Evolutionary conservation across 176 grass and related monocot species (phyloP), one percentile per base, ranked within the genome.

Genomic region (Tuctoria greenei): DNA sequence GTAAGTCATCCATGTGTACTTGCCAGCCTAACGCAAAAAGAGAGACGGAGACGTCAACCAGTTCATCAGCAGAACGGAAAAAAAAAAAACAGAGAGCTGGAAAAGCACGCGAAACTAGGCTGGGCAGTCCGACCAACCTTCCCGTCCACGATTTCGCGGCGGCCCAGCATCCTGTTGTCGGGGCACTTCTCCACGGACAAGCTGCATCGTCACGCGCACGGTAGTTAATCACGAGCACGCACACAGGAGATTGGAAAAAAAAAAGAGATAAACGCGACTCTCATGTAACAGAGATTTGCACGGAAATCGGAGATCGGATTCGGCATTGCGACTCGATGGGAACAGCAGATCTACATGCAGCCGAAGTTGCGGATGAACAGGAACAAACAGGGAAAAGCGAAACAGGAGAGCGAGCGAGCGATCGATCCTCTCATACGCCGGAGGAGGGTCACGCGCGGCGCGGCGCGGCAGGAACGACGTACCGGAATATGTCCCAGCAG

Each of bases 401-500:
- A 1, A 25, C 0, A 17, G 1, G 4, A 7, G 7, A 26, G 8
- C 16, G 35, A 41, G 42, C 68, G 58, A 60, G 28, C 26, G 26
- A 31, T 27, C 26, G n/a, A n/a, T n/a, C n/a, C n/a, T n/a, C n/a
- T n/a, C n/a, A n/a, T n/a, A n/a, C 39, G 7, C 3, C 39, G 24
- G 41, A 18, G 50, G 27, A 13, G 52, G 51, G 25, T 72, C 49
- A 24, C 31, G 13, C 31, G 12, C 9, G 2, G 4, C 21, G 46
- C 38, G 6, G 47, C 50, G 7, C 16, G 68, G 18, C 28, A 40
- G 25, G 0, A 13, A 24, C 6, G 20, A 24, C 80, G 74, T 83
- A 97, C 94, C 91, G 91, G 83, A 97, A 97, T 71, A 93, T 86
- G 73, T 97, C 94, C 94, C 91, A 97, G 81, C 94, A 97, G 54